These are phyloP conservation scores for Arthrinium phaeospermum DNA, from an alignment of 2,329 filamentous ascomycete genomes.

Conservation along the genomic window DNA sequence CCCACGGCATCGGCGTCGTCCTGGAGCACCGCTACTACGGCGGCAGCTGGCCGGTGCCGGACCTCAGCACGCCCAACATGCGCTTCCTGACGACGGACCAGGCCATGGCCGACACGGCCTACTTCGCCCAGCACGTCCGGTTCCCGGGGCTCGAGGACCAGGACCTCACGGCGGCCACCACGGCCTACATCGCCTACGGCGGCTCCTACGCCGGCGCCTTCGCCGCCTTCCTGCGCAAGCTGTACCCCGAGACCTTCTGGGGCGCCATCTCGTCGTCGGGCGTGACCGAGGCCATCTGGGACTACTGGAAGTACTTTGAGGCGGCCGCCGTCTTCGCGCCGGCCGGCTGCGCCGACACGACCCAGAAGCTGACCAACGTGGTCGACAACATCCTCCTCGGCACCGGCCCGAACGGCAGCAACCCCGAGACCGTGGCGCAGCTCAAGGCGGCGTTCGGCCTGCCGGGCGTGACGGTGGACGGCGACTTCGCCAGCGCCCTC, in stretches of 20 bases:
- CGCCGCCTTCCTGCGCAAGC: constrained; percentile 74
- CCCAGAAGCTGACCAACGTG: constrained; percentile 61
- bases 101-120: constrained; percentile 79
- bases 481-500: constrained; percentile 55
- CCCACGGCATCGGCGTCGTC: constrained; percentile 77
- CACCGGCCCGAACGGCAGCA: constrained; percentile 40
- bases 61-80: constrained; percentile 71
- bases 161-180: constrained; percentile 68
- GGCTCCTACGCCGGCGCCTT: constrained; percentile 85
- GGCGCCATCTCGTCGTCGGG: constrained; percentile 82
- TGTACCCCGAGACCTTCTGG: constrained; percentile 81
- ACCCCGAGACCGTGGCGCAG: constrained; percentile 46
- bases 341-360: constrained; percentile 67
- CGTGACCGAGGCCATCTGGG: constrained; percentile 77
- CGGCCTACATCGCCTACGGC: constrained; percentile 80
- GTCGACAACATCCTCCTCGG: constrained; percentile 58
- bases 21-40: constrained; percentile 92
- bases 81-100: constrained; percentile 87
- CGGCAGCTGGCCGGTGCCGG: constrained; percentile 69
- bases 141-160: constrained; percentile 73
- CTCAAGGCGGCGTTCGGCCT: constrained; percentile 54
- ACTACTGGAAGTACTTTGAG: constrained; percentile 72
- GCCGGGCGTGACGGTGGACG: constrained; percentile 47
- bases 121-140: constrained; percentile 75
- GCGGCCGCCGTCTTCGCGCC: constrained; percentile 56